Evolutionary conservation across 2,329 filamentous ascomycete species (phyloP), one percentile per base, ranked within the genome.

Genomic region (Cladosporium sp.): DNA sequence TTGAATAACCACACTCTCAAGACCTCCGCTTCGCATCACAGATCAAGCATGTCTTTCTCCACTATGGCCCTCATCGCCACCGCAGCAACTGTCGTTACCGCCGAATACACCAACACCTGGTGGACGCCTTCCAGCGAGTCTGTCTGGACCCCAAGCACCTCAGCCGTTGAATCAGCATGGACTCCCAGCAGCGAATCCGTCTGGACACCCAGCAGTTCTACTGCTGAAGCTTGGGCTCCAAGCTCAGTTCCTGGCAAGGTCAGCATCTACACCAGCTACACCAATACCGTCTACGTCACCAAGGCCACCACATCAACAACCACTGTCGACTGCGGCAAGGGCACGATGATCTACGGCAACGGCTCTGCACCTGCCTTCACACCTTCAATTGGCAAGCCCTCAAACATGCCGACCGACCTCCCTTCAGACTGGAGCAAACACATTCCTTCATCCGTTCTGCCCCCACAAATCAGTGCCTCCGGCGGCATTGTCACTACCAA

Each of bases 271-370:
- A 63, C 60, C 48, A 63, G 60, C 60, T 63, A 63, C 49, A 63
- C 60, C 32, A 63, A 56, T 49, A 63, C 60, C 14, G 60, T 63
- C 49, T 63, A 63, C 26, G 60, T 63, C 32, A 63, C 60, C 49
- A 63, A 63, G 34, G 39, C 60, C 49, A 63, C 60, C 8, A 63
- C 60, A 25, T 34, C 60, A 2, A 63, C 60, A 21, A 54, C 49
- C 23, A 63, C 60, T 8, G 60, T 63, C 36, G 60, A 63, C 49
- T 63, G 60, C 48, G 60, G 60, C 49, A 63, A 63, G 32, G 60
- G 60, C 49, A 63, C 60, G 14, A 63, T 60, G 56, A 63, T 62
- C 39, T 56, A 62, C 30, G 66, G 60, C 43, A 46, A 65, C 36
- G 58, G 34, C 30, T 36, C 64, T 32, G 39, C 65, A 11, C 43